These are phyloP conservation scores for Spongispora temasekensis DNA, from an alignment of 1,284 basidiomycete species.

Conservation along the genomic window DNA sequence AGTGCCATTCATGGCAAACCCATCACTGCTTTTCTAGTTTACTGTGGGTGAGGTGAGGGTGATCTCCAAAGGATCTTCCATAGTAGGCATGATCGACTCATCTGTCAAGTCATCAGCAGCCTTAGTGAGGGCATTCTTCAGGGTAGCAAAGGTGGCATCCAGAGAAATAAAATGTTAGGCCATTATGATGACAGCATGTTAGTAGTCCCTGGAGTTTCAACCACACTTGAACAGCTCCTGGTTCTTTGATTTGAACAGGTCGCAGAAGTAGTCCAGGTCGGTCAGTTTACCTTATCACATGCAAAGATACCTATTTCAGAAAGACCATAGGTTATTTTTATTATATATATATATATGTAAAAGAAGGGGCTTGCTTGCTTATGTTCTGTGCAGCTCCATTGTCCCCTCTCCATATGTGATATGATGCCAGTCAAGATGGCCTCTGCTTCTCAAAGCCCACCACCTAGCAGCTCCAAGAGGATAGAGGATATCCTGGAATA, in stretches of 20 bases:
- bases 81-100: conserved; percentile 14
- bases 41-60: neutral
- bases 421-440: conserved; percentile 6
- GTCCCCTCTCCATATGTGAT: neutral
- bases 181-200: conserved; percentile 5
- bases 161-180: conserved; percentile 1
- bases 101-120: conserved; percentile 3
- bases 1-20: neutral
- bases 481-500: neutral
- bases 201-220: conserved; percentile 1
- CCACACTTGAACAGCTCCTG: conserved; percentile 1
- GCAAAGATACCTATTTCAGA: conserved; percentile 6
- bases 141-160: neutral
- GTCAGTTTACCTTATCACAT: neutral
- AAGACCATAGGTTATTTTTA: no score
- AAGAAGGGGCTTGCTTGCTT: neutral
- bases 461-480: conserved; percentile 3
- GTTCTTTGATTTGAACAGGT: no score
- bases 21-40: neutral
- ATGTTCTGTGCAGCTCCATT: neutral
- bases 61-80: neutral
- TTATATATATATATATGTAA: no score
- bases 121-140: conserved; percentile 7
- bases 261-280: no score
- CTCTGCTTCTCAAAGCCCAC: conserved; percentile 8